Conservation (phyloP, 345 rosid species). For the Citropsis articulata region DNA sequence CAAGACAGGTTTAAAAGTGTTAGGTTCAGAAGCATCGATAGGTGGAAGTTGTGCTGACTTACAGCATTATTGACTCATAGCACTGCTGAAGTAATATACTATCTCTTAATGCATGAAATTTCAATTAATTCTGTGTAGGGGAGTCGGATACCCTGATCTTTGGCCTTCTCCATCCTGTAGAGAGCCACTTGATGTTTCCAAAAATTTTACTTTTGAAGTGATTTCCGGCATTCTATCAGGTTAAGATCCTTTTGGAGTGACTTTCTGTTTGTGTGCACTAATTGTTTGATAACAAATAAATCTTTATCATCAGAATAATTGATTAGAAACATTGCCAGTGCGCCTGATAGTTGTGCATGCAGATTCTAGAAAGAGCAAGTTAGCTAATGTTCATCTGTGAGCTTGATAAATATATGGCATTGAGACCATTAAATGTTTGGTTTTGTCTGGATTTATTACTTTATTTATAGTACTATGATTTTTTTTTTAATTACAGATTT, state of each 20-base stretch:
- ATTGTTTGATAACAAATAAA: neutral
- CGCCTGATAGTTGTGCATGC: neutral
- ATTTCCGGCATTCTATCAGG: constrained; percentile 83
- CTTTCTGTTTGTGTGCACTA: neutral
- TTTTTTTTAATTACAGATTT: constrained; percentile 39
- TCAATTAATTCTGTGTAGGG: constrained; percentile 52
- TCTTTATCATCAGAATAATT: neutral
- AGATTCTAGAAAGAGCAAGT: neutral
- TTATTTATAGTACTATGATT: neutral
- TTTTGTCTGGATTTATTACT: neutral
- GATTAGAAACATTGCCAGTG: neutral
- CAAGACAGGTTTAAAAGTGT: neutral
- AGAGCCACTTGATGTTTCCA: constrained; percentile 95
- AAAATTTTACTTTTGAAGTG: constrained; percentile 74
- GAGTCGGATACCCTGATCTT: constrained; percentile 86
- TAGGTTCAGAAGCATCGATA: neutral
- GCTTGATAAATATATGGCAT: neutral
- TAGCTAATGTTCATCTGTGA: neutral
- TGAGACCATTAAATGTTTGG: neutral
- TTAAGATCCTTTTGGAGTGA: constrained; percentile 21
- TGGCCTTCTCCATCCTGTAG: constrained; percentile 90
- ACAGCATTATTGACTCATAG: neutral
- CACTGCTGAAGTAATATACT: neutral
- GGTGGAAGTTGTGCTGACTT: neutral
- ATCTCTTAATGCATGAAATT: neutral